Percentiles rank a stretch among this genome's conserved stretches.
Conservation (phyloP, 306 rosid species). For the Bauhinia variegata region DNA sequence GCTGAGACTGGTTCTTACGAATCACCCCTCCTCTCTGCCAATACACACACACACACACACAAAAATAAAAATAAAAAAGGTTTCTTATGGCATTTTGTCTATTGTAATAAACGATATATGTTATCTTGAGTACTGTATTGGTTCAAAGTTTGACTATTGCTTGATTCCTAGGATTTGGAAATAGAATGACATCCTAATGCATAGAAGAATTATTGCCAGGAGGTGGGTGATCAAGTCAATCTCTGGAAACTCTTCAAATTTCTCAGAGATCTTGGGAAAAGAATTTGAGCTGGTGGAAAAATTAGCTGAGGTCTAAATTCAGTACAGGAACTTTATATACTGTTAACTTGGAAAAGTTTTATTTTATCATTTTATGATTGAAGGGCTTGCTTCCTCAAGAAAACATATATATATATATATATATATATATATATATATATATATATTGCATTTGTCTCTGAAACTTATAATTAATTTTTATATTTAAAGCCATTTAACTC, state of each 20-base stretch:
- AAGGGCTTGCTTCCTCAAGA: slow-evolving; percentile 18
- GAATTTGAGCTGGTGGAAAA: slow-evolving; percentile 97
- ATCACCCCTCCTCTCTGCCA: too few species aligned
- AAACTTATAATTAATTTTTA: neutral
- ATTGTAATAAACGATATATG: slow-evolving; percentile 20
- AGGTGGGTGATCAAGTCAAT: slow-evolving; percentile 90
- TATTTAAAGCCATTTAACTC: slow-evolving; percentile 14
- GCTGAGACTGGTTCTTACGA: slow-evolving; percentile 22
- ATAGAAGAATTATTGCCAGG: slow-evolving; percentile 54
- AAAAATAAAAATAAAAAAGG: neutral
- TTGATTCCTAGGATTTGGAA: slow-evolving; percentile 28
- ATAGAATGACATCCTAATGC: slow-evolving; percentile 34
- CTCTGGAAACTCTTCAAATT: slow-evolving; percentile 58
- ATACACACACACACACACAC: too few species aligned
- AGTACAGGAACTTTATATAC: slow-evolving; percentile 47
- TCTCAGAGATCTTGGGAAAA: slow-evolving; percentile 69
- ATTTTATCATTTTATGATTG: slow-evolving; percentile 28
- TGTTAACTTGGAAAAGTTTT: slow-evolving; percentile 48
- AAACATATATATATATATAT: too few species aligned
- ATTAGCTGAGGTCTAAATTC: slow-evolving; percentile 84
- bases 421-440: too few species aligned
- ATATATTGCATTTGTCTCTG: slow-evolving; percentile 10
- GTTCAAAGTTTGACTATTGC: slow-evolving; percentile 19
- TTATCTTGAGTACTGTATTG: slow-evolving; percentile 18
- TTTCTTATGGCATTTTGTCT: slow-evolving; percentile 17